Conservation (phyloP, 305 asterid species). For the Plantago coronopus region DNA sequence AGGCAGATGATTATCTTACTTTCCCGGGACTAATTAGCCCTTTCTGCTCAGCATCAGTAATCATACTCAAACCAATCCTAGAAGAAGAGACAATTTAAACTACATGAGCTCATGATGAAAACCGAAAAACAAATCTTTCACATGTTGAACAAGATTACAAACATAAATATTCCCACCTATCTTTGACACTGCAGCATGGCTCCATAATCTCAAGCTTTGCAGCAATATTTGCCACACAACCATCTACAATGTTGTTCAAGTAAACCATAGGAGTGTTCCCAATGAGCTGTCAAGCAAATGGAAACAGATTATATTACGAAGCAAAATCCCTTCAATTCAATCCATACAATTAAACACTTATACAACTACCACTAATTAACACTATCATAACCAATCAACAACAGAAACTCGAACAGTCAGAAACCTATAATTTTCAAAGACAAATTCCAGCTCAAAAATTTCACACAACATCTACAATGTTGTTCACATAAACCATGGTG, state of each 20-base stretch:
- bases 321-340: too few species aligned
- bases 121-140: conserved; percentile 6
- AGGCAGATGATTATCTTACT: conserved; percentile 37
- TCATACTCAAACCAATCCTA: conserved; percentile 98
- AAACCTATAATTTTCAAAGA: too few species aligned
- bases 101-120: conserved; percentile 14
- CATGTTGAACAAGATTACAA: too few species aligned
- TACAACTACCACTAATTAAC: too few species aligned
- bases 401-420: too few species aligned
- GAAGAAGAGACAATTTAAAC: conserved; percentile 17
- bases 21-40: conserved; percentile 88
- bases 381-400: too few species aligned
- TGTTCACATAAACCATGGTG: too few species aligned
- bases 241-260: conserved; percentile 77
- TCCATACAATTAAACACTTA: too few species aligned
- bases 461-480: too few species aligned
- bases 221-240: conserved; percentile 84
- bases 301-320: conserved; percentile 13
- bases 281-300: conserved; percentile 56
- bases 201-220: conserved; percentile 99
- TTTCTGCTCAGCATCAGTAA: conserved; percentile 80
- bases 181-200: conserved; percentile 98
- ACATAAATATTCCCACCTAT: conserved; percentile 49
- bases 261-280: conserved; percentile 98
- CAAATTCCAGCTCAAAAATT: too few species aligned